A percentile compares a stretch with the other conserved stretches of the same genome.
phyloP scores from a whole-genome alignment of 2,329 filamentous ascomycete species.

The Ceratocystiopsis minuta region DNA sequence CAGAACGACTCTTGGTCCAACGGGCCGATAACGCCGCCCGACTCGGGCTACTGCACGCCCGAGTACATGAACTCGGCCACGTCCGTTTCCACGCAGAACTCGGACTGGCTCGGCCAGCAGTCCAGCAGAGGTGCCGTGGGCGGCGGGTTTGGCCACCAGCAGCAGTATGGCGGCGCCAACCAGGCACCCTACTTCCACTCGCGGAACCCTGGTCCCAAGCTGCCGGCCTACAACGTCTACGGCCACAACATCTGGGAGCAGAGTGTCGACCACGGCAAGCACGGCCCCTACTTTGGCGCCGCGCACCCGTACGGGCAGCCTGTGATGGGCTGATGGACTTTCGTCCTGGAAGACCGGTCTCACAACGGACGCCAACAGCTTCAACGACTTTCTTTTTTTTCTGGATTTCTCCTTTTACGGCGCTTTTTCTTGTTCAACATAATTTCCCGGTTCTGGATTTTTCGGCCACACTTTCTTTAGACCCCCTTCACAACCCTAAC shows the following conservation, averaged over 20 bases:
- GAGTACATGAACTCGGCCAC: constrained; percentile 38
- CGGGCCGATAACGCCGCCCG: constrained; percentile 37
- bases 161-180: background rate
- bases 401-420: constrained; percentile 1
- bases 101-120: constrained; percentile 36
- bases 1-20: constrained; percentile 20
- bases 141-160: constrained; percentile 11
- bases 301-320: constrained; percentile 32
- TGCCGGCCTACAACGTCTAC: constrained; percentile 26
- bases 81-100: constrained; percentile 35
- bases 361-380: too few species aligned
- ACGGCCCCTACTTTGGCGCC: constrained; percentile 26
- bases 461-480: background rate
- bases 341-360: too few species aligned
- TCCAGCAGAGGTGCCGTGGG: constrained; percentile 5
- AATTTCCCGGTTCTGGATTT: constrained; percentile 2
- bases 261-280: constrained; percentile 23
- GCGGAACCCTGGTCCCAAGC: constrained; percentile 23
- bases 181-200: constrained; percentile 18
- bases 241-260: constrained; percentile 32
- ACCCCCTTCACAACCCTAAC: background rate
- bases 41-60: constrained; percentile 43
- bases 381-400: background rate
- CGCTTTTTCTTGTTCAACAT: constrained; percentile 1
- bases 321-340: constrained; percentile 35